Percentiles rank a stretch among this genome's conserved stretches.
These are phyloP conservation scores for Rhizoclosmatium globosum DNA, from an alignment of 192 early-diverging fungal species.

Conservation along the genomic window DNA sequence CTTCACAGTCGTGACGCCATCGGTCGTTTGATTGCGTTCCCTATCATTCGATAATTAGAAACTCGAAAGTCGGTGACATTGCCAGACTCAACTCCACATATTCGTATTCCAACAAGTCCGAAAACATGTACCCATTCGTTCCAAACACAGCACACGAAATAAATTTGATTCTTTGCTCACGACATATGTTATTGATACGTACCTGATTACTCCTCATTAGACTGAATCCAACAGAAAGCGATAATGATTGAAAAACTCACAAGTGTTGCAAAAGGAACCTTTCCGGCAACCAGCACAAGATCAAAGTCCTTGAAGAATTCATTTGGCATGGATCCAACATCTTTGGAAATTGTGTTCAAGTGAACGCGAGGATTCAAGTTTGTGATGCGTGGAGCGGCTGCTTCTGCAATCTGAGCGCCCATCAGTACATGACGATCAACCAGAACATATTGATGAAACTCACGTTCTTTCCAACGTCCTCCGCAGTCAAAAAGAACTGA, in stretches of 20 bases:
- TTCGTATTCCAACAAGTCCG: conserved; percentile 73
- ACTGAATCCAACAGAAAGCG: neutral
- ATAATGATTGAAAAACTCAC: conserved; percentile 53
- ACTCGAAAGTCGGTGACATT: neutral
- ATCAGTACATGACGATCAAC: conserved; percentile 28
- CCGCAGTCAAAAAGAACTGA: conserved; percentile 73
- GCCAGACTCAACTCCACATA: conserved; percentile 48
- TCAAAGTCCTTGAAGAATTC: conserved; percentile 70
- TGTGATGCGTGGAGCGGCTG: conserved; percentile 68
- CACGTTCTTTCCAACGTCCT: conserved; percentile 79
- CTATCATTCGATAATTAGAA: neutral
- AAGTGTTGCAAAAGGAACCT: conserved; percentile 37
- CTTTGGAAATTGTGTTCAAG: conserved; percentile 57
- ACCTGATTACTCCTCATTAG: conserved; percentile 35
- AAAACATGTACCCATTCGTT: conserved; percentile 86
- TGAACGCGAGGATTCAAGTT: conserved; percentile 86
- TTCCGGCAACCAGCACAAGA: conserved; percentile 57
- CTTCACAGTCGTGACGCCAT: conserved; percentile 45
- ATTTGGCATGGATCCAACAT: conserved; percentile 54
- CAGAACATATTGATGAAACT: conserved; percentile 19
- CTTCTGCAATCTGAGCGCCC: conserved; percentile 65
- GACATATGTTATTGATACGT: conserved; percentile 70
- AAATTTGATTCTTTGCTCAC: conserved; percentile 62
- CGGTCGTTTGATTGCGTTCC: conserved; percentile 33
- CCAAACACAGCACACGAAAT: conserved; percentile 77